Percentiles rank a stretch among this genome's conserved stretches.
These are phyloP conservation scores for Pilatotrama ljubarskyi DNA, from an alignment of 768 basidiomycete genomes.

Conservation along the genomic window DNA sequence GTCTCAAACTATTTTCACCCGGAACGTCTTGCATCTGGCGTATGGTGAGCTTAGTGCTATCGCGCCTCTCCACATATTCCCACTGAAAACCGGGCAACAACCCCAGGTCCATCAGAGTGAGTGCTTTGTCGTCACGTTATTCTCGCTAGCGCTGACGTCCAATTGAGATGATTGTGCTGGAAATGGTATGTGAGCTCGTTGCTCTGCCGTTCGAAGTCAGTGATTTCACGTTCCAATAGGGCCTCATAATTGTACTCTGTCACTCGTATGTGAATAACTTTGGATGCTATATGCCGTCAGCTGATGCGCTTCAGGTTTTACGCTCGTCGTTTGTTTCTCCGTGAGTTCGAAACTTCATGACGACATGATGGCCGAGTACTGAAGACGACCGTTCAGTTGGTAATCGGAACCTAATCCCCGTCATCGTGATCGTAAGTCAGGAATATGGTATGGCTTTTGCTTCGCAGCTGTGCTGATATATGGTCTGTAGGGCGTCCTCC, in stretches of 20 bases:
- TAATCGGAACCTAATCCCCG: background rate
- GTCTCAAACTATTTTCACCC: background rate
- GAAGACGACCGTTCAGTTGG: too few species aligned
- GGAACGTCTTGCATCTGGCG: background rate
- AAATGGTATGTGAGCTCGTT: background rate
- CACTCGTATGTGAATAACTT: background rate
- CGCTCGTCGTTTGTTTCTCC: background rate
- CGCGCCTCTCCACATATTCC: too few species aligned
- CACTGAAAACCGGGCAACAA: background rate
- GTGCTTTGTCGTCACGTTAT: background rate
- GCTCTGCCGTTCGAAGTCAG: background rate
- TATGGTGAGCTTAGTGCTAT: background rate
- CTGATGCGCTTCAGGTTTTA: background rate
- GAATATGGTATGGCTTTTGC: too few species aligned
- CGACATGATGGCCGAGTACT: background rate
- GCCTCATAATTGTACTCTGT: background rate
- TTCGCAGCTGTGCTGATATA: background rate
- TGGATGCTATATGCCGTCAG: background rate
- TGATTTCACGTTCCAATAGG: background rate
- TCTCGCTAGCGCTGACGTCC: too few species aligned
- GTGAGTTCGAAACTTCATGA: background rate
- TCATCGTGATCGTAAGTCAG: background rate
- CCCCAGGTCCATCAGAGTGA: background rate
- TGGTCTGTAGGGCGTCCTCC: background rate
- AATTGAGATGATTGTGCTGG: background rate